Percentiles rank a stretch among this genome's conserved stretches.
Conservation (phyloP, 202 grass and related monocot genomes). For the Elaeis oleifera region DNA sequence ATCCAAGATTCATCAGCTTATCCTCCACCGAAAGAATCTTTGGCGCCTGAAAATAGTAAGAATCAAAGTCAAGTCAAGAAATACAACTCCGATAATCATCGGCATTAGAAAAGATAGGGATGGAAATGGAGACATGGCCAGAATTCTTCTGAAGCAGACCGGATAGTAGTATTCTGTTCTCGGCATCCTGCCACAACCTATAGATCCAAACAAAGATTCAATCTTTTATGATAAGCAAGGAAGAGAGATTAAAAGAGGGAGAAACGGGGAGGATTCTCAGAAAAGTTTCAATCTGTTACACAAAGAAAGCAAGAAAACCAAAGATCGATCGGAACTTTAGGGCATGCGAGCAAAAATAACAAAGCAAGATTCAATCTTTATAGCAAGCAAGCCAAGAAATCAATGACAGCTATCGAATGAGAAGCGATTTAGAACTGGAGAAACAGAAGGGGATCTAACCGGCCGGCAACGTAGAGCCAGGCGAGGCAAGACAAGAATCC, state of each 20-base stretch:
- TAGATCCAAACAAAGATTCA: background rate
- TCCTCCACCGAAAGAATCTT: slow-evolving; percentile 74
- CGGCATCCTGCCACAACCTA: slow-evolving; percentile 85
- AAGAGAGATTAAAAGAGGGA: background rate
- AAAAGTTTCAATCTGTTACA: too few species aligned
- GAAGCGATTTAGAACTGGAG: too few species aligned
- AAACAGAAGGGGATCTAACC: slow-evolving; percentile 24
- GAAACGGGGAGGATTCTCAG: too few species aligned
- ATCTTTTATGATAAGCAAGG: background rate
- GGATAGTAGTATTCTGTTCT: slow-evolving; percentile 66
- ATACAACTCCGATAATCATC: background rate
- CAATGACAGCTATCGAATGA: too few species aligned
- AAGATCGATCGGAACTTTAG: too few species aligned
- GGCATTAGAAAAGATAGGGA: background rate
- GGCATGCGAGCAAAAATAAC: too few species aligned
- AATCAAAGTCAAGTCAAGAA: slow-evolving; percentile 7
- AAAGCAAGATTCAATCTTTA: too few species aligned
- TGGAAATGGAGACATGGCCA: slow-evolving; percentile 36
- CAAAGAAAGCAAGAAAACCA: too few species aligned
- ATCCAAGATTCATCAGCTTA: slow-evolving; percentile 77
- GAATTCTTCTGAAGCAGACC: slow-evolving; percentile 66
- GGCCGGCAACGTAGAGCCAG: slow-evolving; percentile 87
- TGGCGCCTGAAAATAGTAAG: slow-evolving; percentile 41
- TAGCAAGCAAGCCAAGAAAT: too few species aligned
- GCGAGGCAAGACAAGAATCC: slow-evolving; percentile 87